A percentile compares a stretch with the other conserved stretches of the same genome.
These are phyloP conservation scores for Tritrichomonas foetus DNA, from an alignment of 208 protist species.

Conservation along the genomic window DNA sequence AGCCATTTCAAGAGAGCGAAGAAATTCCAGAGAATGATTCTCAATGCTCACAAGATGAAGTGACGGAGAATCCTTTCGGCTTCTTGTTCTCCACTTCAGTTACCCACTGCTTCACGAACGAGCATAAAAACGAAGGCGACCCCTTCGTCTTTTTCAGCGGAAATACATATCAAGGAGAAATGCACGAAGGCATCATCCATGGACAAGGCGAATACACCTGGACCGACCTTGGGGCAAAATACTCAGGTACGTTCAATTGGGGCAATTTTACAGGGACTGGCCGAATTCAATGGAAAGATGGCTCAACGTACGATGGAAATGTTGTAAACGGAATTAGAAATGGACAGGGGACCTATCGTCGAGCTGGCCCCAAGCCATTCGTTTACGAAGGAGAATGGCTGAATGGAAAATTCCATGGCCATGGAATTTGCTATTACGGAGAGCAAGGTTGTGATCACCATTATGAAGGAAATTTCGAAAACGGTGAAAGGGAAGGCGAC, in stretches of 20 bases:
- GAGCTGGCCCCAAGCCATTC: neutral
- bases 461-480: conserved; percentile 53
- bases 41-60: neutral
- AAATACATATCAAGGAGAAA: conserved; percentile 40
- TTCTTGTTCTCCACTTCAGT: neutral
- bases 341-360: conserved; percentile 24
- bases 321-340: conserved; percentile 26
- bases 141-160: conserved; percentile 8
- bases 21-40: conserved; percentile 18
- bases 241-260: conserved; percentile 41
- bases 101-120: neutral
- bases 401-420: neutral
- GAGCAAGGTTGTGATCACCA: conserved; percentile 22
- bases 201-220: conserved; percentile 20
- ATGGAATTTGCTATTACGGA: conserved; percentile 39
- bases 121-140: neutral
- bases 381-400: conserved; percentile 39
- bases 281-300: conserved; percentile 1
- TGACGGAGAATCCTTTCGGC: conserved; percentile 11
- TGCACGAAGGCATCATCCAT: conserved; percentile 31
- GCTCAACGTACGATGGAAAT: conserved; percentile 16
- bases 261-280: neutral
- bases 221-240: neutral
- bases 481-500: conserved; percentile 45
- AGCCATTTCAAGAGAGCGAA: neutral